phyloP scores from a whole-genome alignment of 2,329 filamentous ascomycete genomes.

The Pseudogymnoascus destructans region DNA sequence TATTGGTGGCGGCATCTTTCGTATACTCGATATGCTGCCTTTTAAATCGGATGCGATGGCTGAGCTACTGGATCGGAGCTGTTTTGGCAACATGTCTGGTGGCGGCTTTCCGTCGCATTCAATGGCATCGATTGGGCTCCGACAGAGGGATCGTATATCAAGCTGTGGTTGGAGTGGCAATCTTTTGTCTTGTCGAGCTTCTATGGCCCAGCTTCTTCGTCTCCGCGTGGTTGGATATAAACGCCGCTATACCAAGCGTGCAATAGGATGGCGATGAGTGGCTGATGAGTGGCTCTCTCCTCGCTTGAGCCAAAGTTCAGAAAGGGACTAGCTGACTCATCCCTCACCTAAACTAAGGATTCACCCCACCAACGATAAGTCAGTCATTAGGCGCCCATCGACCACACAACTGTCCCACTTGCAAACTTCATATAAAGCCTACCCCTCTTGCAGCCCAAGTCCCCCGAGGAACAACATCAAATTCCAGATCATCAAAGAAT shows the following conservation, averaged over 20 bases:
- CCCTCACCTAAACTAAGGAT: background rate
- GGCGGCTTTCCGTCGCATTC: background rate
- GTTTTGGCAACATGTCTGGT: background rate
- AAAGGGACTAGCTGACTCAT: conserved; percentile 8
- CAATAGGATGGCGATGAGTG: background rate
- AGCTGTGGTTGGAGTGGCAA: background rate
- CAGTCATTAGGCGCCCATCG: conserved; percentile 9
- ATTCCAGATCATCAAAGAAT: background rate
- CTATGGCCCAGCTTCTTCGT: background rate
- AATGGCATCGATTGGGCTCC: background rate
- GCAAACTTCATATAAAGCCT: conserved; percentile 10
- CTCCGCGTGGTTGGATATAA: background rate
- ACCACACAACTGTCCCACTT: conserved; percentile 11
- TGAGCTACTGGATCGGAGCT: background rate
- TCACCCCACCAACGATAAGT: conserved; percentile 10
- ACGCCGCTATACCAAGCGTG: background rate
- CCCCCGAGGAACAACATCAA: conserved; percentile 6
- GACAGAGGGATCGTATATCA: background rate
- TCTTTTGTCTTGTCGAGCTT: background rate
- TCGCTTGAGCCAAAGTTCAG: conserved; percentile 5
- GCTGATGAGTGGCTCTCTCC: background rate
- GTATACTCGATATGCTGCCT: background rate
- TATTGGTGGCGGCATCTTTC: background rate
- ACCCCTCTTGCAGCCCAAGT: background rate
- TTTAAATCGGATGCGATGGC: background rate